Evolutionary conservation across 2,329 filamentous ascomycete genomes (phyloP).

Genomic region (Verticillium dahliae): DNA sequence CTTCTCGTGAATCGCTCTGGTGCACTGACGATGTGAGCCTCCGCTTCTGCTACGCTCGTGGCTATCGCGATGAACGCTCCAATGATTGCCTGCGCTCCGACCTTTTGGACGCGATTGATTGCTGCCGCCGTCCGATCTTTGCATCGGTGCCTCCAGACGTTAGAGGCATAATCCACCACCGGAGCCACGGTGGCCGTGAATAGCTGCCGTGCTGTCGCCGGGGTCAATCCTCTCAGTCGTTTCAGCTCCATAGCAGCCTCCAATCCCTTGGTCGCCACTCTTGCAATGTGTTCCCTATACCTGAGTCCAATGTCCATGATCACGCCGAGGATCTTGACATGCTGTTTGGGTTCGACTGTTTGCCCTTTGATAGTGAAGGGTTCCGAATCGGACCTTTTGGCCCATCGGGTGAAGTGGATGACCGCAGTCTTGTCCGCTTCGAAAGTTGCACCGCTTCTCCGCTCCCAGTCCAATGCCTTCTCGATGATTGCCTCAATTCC

Average conservation of each 20-base stretch:
- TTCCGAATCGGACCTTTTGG: neutral
- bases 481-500: constrained; percentile 16
- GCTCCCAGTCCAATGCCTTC: constrained; percentile 13
- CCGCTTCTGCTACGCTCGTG: constrained; percentile 13
- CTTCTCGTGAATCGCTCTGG: constrained; percentile 11
- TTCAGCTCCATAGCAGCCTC: constrained; percentile 8
- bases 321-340: constrained; percentile 13
- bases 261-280: constrained; percentile 9
- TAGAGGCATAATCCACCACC: constrained; percentile 18
- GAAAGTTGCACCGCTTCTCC: constrained; percentile 17
- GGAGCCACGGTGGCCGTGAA: constrained; percentile 15
- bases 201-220: constrained; percentile 15
- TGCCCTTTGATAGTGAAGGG: constrained; percentile 1
- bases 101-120: constrained; percentile 7
- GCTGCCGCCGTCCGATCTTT: constrained; percentile 8
- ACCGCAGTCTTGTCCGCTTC: constrained; percentile 17
- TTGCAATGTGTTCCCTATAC: constrained; percentile 7
- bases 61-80: constrained; percentile 12
- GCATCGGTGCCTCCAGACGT: constrained; percentile 14
- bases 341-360: neutral
- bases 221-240: constrained; percentile 10
- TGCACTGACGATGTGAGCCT: constrained; percentile 11
- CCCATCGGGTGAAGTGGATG: constrained; percentile 5
- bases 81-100: constrained; percentile 11
- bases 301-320: constrained; percentile 14